phyloP scores from a whole-genome alignment of 164 flowering plant genomes.

The Magnolia changhungtana region DNA sequence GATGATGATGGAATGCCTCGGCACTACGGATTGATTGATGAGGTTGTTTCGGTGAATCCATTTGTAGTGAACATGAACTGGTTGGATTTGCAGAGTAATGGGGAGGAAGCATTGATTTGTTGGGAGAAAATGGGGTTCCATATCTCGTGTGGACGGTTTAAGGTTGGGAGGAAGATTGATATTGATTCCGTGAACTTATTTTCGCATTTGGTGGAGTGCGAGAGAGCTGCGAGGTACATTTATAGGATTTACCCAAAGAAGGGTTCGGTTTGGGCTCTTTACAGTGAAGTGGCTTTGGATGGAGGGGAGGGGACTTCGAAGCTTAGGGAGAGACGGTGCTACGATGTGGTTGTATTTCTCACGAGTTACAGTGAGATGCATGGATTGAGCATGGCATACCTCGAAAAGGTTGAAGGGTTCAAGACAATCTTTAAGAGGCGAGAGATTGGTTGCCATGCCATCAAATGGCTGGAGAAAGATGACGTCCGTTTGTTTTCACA shows the following conservation, averaged over 20 bases:
- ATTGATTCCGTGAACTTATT: slow-evolving; percentile 57
- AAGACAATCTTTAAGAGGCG: slow-evolving; percentile 71
- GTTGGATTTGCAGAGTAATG: slow-evolving; percentile 59
- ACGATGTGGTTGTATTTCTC: slow-evolving; percentile 61
- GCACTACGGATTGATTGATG: slow-evolving; percentile 75
- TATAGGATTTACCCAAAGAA: slow-evolving; percentile 81
- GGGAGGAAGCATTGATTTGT: slow-evolving; percentile 32
- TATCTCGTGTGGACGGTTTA: slow-evolving; percentile 69
- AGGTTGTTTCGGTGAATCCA: slow-evolving; percentile 61
- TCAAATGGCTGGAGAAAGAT: slow-evolving; percentile 64
- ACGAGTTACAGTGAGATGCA: slow-evolving; percentile 74
- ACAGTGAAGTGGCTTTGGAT: slow-evolving; percentile 30
- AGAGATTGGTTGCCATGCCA: slow-evolving; percentile 67
- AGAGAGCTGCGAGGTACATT: slow-evolving; percentile 70
- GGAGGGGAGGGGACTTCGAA: slow-evolving; percentile 20
- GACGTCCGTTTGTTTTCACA: slow-evolving; percentile 62
- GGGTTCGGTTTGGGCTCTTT: slow-evolving; percentile 92
- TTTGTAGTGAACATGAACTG: slow-evolving; percentile 70
- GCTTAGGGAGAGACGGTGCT: slow-evolving; percentile 26
- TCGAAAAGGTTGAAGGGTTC: slow-evolving; percentile 78
- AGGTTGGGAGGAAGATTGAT: slow-evolving; percentile 41
- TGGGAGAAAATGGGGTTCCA: slow-evolving; percentile 48
- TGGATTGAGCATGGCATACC: slow-evolving; percentile 85
- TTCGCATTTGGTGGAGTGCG: slow-evolving; percentile 75
- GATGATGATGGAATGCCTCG: slow-evolving; percentile 93